These are phyloP conservation scores for Rhodomyrtus psidioides DNA, from an alignment of 441 rosid genomes.

Conservation along the genomic window DNA sequence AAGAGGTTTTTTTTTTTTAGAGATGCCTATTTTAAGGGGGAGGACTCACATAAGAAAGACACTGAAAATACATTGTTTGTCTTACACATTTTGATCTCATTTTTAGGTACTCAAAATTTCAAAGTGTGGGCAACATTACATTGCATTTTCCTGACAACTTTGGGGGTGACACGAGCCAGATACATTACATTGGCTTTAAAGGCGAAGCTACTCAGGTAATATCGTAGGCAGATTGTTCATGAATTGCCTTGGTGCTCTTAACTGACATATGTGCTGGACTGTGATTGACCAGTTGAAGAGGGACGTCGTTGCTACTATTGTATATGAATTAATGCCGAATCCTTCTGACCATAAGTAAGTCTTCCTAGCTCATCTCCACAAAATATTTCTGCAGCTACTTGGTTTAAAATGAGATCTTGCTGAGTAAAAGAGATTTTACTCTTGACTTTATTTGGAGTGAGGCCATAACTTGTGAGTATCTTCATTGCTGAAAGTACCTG, in stretches of 20 bases:
- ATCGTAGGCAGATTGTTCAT: not conserved
- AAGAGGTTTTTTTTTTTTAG: not conserved
- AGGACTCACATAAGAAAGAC: not conserved
- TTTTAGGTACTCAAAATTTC: slow-evolving; percentile 78
- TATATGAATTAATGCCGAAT: slow-evolving; percentile 86
- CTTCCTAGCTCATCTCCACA: not conserved
- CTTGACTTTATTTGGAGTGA: not conserved
- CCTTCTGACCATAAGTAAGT: slow-evolving; percentile 99
- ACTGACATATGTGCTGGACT: slow-evolving; percentile 8
- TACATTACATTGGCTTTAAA: slow-evolving; percentile 81
- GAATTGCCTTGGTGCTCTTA: not conserved
- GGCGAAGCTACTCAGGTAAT: slow-evolving; percentile 95
- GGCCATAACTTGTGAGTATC: not conserved
- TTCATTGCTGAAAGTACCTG: not conserved
- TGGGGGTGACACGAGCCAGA: slow-evolving; percentile 71
- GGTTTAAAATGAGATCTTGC: not conserved
- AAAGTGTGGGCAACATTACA: slow-evolving; percentile 74
- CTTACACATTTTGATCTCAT: slow-evolving; percentile 1
- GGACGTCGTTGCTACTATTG: slow-evolving; percentile 84
- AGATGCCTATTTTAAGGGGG: not conserved
- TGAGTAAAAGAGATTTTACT: not conserved
- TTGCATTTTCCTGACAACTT: slow-evolving; percentile 82
- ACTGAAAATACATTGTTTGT: not conserved
- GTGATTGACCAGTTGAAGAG: slow-evolving; percentile 67
- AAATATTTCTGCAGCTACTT: not conserved